Conservation (phyloP, 805 yeast genomes). For the Clavispora fructus region DNA sequence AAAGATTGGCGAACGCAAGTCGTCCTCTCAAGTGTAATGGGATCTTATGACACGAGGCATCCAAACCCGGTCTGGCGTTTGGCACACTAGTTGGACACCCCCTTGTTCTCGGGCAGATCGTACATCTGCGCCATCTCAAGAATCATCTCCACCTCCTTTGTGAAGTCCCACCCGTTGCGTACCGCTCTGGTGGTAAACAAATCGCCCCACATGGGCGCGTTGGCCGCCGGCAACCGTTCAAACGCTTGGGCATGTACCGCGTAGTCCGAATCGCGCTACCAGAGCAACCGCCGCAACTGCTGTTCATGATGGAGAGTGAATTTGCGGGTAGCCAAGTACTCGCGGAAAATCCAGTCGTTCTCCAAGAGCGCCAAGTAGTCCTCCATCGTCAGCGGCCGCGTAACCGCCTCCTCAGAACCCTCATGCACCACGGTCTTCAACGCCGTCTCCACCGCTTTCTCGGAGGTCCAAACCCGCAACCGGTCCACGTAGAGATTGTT, state of each 20-base stretch:
- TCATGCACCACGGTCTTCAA: not conserved
- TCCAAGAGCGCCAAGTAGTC: slow-evolving; percentile 25
- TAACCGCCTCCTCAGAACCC: slow-evolving; percentile 8
- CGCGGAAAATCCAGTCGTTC: slow-evolving; percentile 21
- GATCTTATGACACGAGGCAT: too few species aligned
- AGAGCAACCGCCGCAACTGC: slow-evolving; percentile 19
- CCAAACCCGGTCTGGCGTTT: too few species aligned
- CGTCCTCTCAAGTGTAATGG: too few species aligned
- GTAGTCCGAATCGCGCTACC: not conserved
- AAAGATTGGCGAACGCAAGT: too few species aligned
- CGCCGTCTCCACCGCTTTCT: slow-evolving; percentile 12
- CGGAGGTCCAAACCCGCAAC: slow-evolving; percentile 11
- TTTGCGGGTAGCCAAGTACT: slow-evolving; percentile 17
- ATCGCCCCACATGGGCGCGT: slow-evolving; percentile 22
- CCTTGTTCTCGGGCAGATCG: not conserved
- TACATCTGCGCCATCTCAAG: slow-evolving; percentile 6
- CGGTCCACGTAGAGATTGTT: slow-evolving; percentile 4
- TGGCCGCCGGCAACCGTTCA: not conserved
- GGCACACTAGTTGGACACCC: too few species aligned
- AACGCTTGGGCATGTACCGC: not conserved
- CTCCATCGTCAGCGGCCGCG: slow-evolving; percentile 12
- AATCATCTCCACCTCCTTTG: slow-evolving; percentile 13
- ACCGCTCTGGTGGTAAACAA: slow-evolving; percentile 20
- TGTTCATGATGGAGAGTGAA: slow-evolving; percentile 24
- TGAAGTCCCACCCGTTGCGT: slow-evolving; percentile 20